Evolutionary conservation across 2,329 filamentous ascomycete genomes (phyloP), one percentile per base, ranked within the genome.

Genomic region (Talaromyces pinophilus): DNA sequence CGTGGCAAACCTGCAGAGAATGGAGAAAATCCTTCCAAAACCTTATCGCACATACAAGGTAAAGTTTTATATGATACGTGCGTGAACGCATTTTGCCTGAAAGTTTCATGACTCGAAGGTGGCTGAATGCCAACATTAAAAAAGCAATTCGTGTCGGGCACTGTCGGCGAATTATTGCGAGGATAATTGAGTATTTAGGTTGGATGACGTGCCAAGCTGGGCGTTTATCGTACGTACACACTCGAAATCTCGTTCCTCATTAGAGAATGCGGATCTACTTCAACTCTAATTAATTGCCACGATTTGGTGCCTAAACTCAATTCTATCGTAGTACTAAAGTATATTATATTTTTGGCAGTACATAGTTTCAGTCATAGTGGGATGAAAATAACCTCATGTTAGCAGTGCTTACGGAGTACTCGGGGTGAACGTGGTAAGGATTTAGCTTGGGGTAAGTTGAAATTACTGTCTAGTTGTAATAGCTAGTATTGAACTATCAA

Each of bases 1-100:
- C 62, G 62, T 63, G 62, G 22, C 50, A 46, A 52, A 28, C 22
- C 8, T 52, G 19, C 8, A 62, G 46, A 52, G n/a, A 4, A 54
- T 52, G 42, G 17, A 50, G 44, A 30, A 19, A 60, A 60, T 48
- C 28, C 42, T 40, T 7, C 40, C 22, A 22, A 13, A 19, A 48
- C 28, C 40, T 61, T 33, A 35, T 33, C 28, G 25, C 33, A 33
- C 40, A 33, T 61, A 33, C 25, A 15, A 28, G 54, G 22, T 13
- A 22, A 22, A 33, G 33, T 57, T 40, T 28, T 30, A 1, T 57
- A 22, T 19, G 30, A 25, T 35, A 55, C 17, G 28, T 35, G 46
- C 17, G 28, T 35, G 46, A 54, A 4, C 5, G 30, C 33, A 54
- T 54, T 22, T 7, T 35, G 8, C 52, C 30, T 3, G n/a, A 22